Base-by-base conservation (phyloP, 1,284 basidiomycete genomes). In the Ustilago tritici region DNA sequence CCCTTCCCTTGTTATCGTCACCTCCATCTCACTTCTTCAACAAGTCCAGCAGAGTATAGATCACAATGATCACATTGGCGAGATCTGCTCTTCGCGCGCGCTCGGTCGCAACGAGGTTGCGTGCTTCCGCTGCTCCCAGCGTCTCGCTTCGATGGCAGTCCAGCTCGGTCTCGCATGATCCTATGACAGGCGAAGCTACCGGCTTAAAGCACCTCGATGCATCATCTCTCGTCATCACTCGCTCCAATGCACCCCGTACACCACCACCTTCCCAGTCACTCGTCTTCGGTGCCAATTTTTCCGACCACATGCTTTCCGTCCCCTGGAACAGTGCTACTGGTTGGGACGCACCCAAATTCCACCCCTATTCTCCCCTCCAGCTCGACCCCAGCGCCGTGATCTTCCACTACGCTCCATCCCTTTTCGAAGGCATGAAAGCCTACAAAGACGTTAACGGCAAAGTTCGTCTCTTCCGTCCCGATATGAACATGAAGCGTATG, bases 341-440 rank as follows among this genome's bases (percentile, higher is more conserved):
- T 17, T 98, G 95, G 95, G 92, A 90, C 31, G 87, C 89, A 3
- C 95, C 95, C 12, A 88, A 91, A 80, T 97, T 98, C 81, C 89
- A 90, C 82, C 93, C 94, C 58, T 97, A 95, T 85, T 91, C 90
- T 1, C 90, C 93, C 14, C 87, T 98, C 32, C 84, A 87, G 32
- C 88, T 98, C 23, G 91, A 93, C 68, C 96, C 96, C 9, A 92
- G 93, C 70, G 90, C 91, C 12, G 93, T 93, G 70, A 94, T 97
- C 38, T 89, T 99, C 76, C 96, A 99, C 87, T 99, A 99, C 87
- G 95, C 95, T 0, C 88, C 91, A 1, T 92, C 90, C 70, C 88
- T 93, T 4, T 99, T 99, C 83, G 96, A 99, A 86, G 96, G 96
- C 31, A 91, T 98, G 90, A 99, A 99, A 76, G 96, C 95, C 0